Evolutionary conservation across 805 yeast species (phyloP), one percentile per base, ranked within the genome.

Genomic region (Saturnispora gosingensis): DNA sequence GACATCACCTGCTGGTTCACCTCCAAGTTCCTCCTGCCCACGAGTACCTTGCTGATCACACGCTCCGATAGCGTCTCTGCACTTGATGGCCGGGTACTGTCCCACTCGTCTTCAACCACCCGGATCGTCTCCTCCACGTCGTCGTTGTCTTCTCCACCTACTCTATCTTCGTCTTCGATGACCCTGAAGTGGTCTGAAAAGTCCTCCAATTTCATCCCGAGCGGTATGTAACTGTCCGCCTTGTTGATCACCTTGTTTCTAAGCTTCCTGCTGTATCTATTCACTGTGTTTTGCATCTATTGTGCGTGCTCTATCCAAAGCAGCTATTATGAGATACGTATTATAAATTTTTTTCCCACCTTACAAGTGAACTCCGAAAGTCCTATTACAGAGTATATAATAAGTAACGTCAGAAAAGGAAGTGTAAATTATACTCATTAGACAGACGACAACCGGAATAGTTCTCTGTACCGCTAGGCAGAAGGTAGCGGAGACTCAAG

Each of bases 201-300:
- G 39, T 57, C 58, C 6, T 58, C 58, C 35, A 57, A 32, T 13
- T 45, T 54, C 20, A 32, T 40, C 2, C 60, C 60, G 18, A 56
- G 48, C 3, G 60, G 60, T 5, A 56, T 43, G 35, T 49, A 51
- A 4, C 20, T 38, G 35, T 57, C 56, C 8, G 49, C 59, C 28
- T 38, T 32, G 11, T 20, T 16, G 5, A 57, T 53, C 4, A 50
- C 54, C 20, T 40, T 45, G 28, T 47, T 47, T 18, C 45, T 54
- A 9, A 56, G 13, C 40, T 54, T 49, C 34, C 40, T 30, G 13
- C 48, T 20, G 16, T 49, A 49, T n/a, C 13, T 36, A 15, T 38
- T 44, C 3, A 49, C 16, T 15, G 42, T 49, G 13, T n/a, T 24
- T 22, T 48, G 36, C 51, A 46, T 46, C 25, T 13, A 27, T 15